Conservation (phyloP, 176 grass and related monocot species). For the Rhynchospora pubera region DNA sequence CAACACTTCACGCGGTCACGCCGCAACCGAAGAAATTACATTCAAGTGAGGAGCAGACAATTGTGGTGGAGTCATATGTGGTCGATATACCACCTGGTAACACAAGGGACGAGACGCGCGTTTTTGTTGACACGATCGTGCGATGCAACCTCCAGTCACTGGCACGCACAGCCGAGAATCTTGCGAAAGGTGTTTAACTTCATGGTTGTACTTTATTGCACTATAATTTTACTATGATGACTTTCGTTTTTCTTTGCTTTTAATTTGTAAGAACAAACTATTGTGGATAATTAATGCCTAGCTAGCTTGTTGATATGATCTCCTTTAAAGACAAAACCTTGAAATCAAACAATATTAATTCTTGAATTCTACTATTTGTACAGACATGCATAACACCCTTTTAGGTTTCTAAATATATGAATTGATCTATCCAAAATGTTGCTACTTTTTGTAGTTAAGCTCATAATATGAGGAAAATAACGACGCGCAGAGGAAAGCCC, state of each 20-base stretch:
- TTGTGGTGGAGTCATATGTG: constrained; percentile 84
- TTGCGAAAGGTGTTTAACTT: constrained; percentile 18
- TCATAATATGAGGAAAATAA: background rate
- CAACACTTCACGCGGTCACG: constrained; percentile 36
- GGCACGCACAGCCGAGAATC: constrained; percentile 37
- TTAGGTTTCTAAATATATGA: background rate
- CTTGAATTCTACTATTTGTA: background rate
- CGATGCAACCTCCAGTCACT: constrained; percentile 67
- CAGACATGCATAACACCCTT: background rate
- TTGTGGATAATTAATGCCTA: constrained; percentile 18
- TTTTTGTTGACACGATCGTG: constrained; percentile 75
- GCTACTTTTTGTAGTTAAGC: background rate
- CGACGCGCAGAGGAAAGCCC: too few species aligned
- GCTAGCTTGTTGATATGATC: background rate
- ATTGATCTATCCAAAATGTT: background rate
- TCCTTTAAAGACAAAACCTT: background rate
- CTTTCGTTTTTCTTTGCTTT: background rate
- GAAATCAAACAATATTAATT: background rate
- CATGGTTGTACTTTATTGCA: background rate
- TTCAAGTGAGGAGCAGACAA: constrained; percentile 4
- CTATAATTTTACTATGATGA: background rate
- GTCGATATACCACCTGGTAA: constrained; percentile 78
- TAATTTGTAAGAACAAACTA: background rate
- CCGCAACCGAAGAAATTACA: constrained; percentile 1
- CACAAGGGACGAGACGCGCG: constrained; percentile 59